Evolutionary conservation across 257 asterid genomes (phyloP).

Genomic region (Solanum piurae): DNA sequence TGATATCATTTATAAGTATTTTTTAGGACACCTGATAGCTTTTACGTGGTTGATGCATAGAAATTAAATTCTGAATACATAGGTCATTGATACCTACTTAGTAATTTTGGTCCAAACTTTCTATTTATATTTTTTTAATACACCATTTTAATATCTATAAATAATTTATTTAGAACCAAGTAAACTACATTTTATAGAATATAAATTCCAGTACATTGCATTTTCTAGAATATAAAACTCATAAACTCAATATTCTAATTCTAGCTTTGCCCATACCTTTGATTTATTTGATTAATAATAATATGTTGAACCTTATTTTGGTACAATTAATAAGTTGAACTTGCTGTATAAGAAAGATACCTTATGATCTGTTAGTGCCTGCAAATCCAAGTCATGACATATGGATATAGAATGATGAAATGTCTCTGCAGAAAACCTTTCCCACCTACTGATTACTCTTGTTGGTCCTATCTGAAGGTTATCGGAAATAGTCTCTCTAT

Average conservation of each 20-base stretch:
- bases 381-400: not conserved
- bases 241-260: not conserved
- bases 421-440: not conserved
- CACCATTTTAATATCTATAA: not conserved
- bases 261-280: not conserved
- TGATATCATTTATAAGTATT: not conserved
- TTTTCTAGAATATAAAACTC: not conserved
- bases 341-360: not conserved
- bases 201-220: not conserved
- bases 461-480: not conserved
- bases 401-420: not conserved
- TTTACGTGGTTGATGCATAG: not conserved
- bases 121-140: not conserved
- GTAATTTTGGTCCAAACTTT: not conserved
- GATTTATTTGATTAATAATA: not conserved
- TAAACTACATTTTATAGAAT: not conserved
- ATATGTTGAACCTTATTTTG: not conserved
- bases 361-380: not conserved
- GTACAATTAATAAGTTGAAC: not conserved
- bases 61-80: not conserved
- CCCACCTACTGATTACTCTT: not conserved
- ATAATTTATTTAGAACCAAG: not conserved
- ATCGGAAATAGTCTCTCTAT: too few relatives aligned
- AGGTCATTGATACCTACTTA: not conserved
- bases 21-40: not conserved